Evolutionary conservation across 1,139 yeast genomes (phyloP).

Genomic region (Citeromyces hawaiiensis): DNA sequence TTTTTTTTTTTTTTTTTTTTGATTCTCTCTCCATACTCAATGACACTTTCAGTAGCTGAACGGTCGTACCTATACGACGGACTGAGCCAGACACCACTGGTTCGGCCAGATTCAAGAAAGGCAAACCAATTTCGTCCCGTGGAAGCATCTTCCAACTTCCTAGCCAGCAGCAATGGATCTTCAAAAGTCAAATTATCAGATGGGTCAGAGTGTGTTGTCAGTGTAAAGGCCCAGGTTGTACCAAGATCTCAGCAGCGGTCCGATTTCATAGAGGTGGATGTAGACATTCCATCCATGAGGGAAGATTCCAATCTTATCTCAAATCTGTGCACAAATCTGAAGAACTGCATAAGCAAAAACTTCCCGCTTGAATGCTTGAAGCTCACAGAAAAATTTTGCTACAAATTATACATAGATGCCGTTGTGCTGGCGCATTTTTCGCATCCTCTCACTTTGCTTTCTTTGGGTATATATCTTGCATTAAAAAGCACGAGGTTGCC

Average conservation of each 20-base stretch:
- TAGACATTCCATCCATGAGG: slow-evolving; percentile 60
- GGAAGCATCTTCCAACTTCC: slow-evolving; percentile 67
- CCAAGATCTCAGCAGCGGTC: slow-evolving; percentile 10
- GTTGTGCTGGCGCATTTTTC: slow-evolving; percentile 40
- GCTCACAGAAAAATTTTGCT: slow-evolving; percentile 63
- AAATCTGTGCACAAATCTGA: slow-evolving; percentile 40
- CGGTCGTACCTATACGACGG: slow-evolving; percentile 71
- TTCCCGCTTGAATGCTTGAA: slow-evolving; percentile 36
- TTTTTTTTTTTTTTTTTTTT: too few species aligned
- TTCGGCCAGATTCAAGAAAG: slow-evolving; percentile 75
- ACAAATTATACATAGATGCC: slow-evolving; percentile 66
- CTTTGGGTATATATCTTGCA: slow-evolving; percentile 72
- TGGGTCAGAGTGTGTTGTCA: slow-evolving; percentile 87
- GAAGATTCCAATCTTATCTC: slow-evolving; percentile 56
- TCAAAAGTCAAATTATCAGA: slow-evolving; percentile 76
- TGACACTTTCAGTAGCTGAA: slow-evolving; percentile 80
- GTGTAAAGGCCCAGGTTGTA: slow-evolving; percentile 71
- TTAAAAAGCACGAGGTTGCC: slow-evolving; percentile 72
- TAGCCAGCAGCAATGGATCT: slow-evolving; percentile 86
- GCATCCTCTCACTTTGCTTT: slow-evolving; percentile 50
- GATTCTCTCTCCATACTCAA: slow-evolving; percentile 10
- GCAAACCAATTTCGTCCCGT: slow-evolving; percentile 70
- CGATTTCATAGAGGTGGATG: slow-evolving; percentile 56
- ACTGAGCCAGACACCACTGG: slow-evolving; percentile 39
- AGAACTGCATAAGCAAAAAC: slow-evolving; percentile 29